Evolutionary conservation across 495 filamentous ascomycete species (phyloP).

Genomic region (Xanthoparmelia taractica): DNA sequence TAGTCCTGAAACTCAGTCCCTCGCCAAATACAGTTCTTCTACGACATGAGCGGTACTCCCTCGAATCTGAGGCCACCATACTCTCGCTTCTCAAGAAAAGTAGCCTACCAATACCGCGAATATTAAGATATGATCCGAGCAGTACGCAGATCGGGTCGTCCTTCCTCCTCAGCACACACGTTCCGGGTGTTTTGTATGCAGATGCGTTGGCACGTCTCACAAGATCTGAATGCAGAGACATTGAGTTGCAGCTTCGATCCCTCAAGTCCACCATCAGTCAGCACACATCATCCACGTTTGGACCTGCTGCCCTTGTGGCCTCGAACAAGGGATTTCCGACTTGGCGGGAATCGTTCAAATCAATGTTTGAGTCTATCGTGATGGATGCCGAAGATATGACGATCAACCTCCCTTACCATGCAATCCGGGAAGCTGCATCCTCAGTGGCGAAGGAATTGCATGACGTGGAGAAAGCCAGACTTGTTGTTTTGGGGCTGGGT

Average conservation of each 20-base stretch:
- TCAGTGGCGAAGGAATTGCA: conserved; percentile 46
- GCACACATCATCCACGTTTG: conserved; percentile 42
- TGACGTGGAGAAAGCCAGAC: conserved; percentile 46
- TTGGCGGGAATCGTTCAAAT: conserved; percentile 56
- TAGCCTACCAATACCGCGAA: conserved; percentile 42
- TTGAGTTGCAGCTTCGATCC: conserved; percentile 39
- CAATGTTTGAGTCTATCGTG: conserved; percentile 53
- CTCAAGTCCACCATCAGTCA: conserved; percentile 33
- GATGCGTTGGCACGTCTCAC: conserved; percentile 37
- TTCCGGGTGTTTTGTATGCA: conserved; percentile 39
- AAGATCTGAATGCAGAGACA: conserved; percentile 32
- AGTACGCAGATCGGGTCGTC: conserved; percentile 36
- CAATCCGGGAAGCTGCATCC: conserved; percentile 48
- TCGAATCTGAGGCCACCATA: conserved; percentile 50
- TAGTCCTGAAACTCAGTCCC: conserved; percentile 51
- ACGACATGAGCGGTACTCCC: conserved; percentile 47
- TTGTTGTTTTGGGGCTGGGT: conserved; percentile 51
- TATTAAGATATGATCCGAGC: conserved; percentile 44
- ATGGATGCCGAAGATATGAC: conserved; percentile 65
- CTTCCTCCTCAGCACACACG: conserved; percentile 44
- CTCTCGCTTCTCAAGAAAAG: conserved; percentile 43
- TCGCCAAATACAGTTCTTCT: conserved; percentile 44
- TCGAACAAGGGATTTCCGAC: conserved; percentile 41
- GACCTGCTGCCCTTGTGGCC: conserved; percentile 43
- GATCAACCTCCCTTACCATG: conserved; percentile 56